Conservation (phyloP, 2,329 filamentous ascomycete genomes). For the Stagonosporopsis tanaceti region DNA sequence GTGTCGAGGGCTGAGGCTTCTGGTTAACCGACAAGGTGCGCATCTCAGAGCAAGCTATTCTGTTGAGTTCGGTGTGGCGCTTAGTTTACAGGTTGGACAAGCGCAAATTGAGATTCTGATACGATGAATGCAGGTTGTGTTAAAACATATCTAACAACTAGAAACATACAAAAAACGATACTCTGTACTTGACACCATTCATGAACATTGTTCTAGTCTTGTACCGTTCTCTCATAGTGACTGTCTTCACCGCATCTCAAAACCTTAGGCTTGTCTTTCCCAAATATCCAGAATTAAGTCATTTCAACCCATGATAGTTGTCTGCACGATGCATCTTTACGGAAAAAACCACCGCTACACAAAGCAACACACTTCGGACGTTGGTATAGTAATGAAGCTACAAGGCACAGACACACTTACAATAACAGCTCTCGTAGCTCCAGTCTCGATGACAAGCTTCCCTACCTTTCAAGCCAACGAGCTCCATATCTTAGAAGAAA, state of each 20-base stretch:
- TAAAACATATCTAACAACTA: neutral
- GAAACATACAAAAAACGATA: neutral
- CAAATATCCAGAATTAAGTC: neutral
- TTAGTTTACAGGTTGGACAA: neutral
- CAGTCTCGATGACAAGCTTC: conserved; percentile 3
- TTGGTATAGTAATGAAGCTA: neutral
- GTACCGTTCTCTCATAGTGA: neutral
- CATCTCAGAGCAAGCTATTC: no score
- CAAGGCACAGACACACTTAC: neutral
- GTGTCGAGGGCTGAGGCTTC: conserved; percentile 13
- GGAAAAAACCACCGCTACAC: neutral
- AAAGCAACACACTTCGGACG: neutral
- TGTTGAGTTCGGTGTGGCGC: no score
- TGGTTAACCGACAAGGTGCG: no score
- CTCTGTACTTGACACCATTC: neutral
- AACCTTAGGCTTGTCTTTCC: neutral
- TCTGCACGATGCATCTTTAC: conserved; percentile 2
- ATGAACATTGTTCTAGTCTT: neutral
- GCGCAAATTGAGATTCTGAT: neutral
- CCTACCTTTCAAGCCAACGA: neutral
- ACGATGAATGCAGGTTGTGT: neutral
- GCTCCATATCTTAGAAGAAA: neutral
- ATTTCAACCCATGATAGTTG: neutral
- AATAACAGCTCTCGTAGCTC: conserved; percentile 9
- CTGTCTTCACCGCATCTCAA: neutral